phyloP scores from a whole-genome alignment of 805 yeast species.

The Cyberlindnera euphorbiae region DNA sequence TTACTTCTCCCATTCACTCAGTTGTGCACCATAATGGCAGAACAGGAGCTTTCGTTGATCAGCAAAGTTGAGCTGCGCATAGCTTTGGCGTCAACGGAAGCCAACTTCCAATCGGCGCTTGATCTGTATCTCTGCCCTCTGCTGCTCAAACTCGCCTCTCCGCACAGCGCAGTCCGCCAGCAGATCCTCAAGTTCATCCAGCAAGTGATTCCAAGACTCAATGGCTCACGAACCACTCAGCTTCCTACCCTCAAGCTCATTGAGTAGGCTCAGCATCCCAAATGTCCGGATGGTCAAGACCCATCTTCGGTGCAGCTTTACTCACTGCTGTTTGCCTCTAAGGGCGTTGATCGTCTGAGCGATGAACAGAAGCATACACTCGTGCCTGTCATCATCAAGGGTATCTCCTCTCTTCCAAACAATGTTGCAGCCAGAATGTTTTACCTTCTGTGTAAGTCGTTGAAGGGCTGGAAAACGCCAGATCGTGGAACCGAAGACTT shows the following conservation, averaged over 20 bases:
- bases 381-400: slow-evolving; percentile 43
- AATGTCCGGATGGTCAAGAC: slow-evolving; percentile 31
- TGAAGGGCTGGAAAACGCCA: slow-evolving; percentile 46
- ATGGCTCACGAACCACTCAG: slow-evolving; percentile 46
- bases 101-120: slow-evolving; percentile 57
- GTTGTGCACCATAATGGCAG: too few species aligned
- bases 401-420: slow-evolving; percentile 37
- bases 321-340: slow-evolving; percentile 60
- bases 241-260: slow-evolving; percentile 63
- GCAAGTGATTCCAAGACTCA: slow-evolving; percentile 62
- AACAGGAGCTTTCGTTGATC: slow-evolving; percentile 53
- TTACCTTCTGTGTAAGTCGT: slow-evolving; percentile 50
- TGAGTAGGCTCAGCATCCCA: slow-evolving; percentile 57
- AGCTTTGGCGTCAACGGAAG: slow-evolving; percentile 67
- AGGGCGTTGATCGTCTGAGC: slow-evolving; percentile 56
- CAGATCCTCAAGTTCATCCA: slow-evolving; percentile 64
- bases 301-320: slow-evolving; percentile 50
- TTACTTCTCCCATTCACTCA: too few species aligned
- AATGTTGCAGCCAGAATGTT: slow-evolving; percentile 54
- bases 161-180: slow-evolving; percentile 57
- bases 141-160: slow-evolving; percentile 71
- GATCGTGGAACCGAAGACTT: slow-evolving; percentile 41
- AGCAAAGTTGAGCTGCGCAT: slow-evolving; percentile 78
- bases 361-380: slow-evolving; percentile 33
- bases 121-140: slow-evolving; percentile 69